A percentile compares a stretch with the other conserved stretches of the same genome.
phyloP scores from a whole-genome alignment of 768 basidiomycete genomes.

The Filobasidium wieringae region DNA sequence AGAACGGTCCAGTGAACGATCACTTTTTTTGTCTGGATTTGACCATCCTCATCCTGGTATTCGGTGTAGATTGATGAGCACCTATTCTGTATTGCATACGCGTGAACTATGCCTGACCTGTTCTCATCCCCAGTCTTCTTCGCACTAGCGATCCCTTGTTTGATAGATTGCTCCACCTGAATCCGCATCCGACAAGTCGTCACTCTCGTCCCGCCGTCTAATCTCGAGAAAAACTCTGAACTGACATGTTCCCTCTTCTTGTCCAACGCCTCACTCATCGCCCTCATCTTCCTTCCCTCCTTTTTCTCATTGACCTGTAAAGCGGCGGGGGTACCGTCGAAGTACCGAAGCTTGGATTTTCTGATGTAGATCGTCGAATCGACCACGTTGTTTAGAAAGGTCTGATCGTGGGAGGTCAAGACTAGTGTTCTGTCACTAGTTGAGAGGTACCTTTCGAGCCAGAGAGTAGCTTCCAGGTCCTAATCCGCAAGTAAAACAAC shows the following conservation, averaged over 20 bases:
- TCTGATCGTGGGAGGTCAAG: slow-evolving; percentile 56
- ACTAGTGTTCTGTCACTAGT: slow-evolving; percentile 45
- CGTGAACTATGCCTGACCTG: slow-evolving; percentile 24
- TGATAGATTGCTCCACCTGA: slow-evolving; percentile 50
- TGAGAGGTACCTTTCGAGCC: slow-evolving; percentile 44
- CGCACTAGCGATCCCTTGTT: slow-evolving; percentile 36
- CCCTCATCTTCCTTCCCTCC: slow-evolving; percentile 41
- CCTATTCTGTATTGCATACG: no score
- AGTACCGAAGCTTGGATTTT: slow-evolving; percentile 47
- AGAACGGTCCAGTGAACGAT: no score
- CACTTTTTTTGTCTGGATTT: slow-evolving; percentile 52
- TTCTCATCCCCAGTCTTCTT: slow-evolving; percentile 39
- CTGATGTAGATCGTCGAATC: slow-evolving; percentile 55
- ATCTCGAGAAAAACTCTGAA: background rate
- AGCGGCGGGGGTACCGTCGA: slow-evolving; percentile 42
- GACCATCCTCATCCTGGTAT: slow-evolving; percentile 43
- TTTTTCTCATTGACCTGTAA: slow-evolving; percentile 42
- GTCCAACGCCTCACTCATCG: slow-evolving; percentile 41
- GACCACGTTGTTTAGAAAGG: slow-evolving; percentile 51
- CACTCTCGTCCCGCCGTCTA: slow-evolving; percentile 37
- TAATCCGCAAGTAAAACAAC: slow-evolving; percentile 7
- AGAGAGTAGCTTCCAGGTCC: slow-evolving; percentile 26
- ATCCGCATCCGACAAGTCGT: slow-evolving; percentile 43
- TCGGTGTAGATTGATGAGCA: no score
- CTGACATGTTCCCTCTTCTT: slow-evolving; percentile 43